Base-by-base conservation (phyloP, 345 rosid species). In the Bretschneidera sinensis region DNA sequence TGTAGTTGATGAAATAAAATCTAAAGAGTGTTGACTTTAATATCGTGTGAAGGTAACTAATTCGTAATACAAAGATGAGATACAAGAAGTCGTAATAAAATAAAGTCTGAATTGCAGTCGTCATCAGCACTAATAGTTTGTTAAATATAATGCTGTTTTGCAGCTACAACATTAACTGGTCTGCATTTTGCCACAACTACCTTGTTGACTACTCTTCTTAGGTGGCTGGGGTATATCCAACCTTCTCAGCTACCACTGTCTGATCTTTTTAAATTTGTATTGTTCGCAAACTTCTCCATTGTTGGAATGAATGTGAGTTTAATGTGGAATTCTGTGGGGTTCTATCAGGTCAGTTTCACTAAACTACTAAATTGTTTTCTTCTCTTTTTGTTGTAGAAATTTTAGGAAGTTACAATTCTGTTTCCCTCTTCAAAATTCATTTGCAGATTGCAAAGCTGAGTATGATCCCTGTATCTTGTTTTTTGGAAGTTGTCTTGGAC, bases 261-360 rank as follows among this genome's bases (percentile, higher is more conserved):
- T 21, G 99, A 95, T 54, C 87, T 91, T 73, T 50, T 88, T 28
- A 95, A 76, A 76, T 95, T 86, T 63, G 96, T 95, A 57, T 25
- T 95, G 69, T 95, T 90, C 56, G 99, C 96, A 22, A 95, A 91
- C 77, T 95, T 88, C 76, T 95, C 99, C 13, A 88, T 95, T 35
- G 97, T 95, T 78, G 97, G 99, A 64, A 95, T 95, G 99, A 95
- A 95, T 52, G 92, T 95, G 55, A 95, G 99, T 72, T 78, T 95
- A 53, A 91, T 95, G 99, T 95, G 96, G 99, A 95, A 91, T 45
- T 91, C 99, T n/a, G 99, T 95, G n/a, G 99, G 99, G 25, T 95
- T 95, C 69, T 95, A 95, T 78, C 97, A 95, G 99, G 99, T 85
- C 59, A 66, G 75, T 59, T 49, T 55, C 31, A 0, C 33, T 58